These are phyloP conservation scores for Clarireedia monteithiana DNA, from an alignment of 2,329 filamentous ascomycete genomes.

Conservation along the genomic window DNA sequence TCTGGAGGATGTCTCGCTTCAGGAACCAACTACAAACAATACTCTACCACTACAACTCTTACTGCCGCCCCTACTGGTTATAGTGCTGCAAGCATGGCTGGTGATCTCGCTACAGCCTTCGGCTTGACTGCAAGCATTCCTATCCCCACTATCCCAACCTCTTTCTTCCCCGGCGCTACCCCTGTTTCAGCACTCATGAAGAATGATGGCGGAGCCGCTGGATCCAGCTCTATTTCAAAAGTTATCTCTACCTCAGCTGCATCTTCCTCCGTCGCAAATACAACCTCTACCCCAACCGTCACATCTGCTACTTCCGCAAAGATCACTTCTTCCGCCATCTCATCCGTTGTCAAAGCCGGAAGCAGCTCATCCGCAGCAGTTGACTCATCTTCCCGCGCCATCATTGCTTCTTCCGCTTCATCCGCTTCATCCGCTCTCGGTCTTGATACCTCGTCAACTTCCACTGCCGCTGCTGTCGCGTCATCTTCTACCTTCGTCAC, in stretches of 20 bases:
- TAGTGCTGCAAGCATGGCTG: slow-evolving; percentile 12
- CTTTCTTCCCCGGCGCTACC: slow-evolving; percentile 20
- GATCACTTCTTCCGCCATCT: background rate
- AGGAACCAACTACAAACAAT: slow-evolving; percentile 1
- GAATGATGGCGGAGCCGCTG: background rate
- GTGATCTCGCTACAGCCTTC: slow-evolving; percentile 15
- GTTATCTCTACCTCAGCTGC: background rate
- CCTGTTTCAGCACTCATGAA: slow-evolving; percentile 9
- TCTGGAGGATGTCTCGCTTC: slow-evolving; percentile 34
- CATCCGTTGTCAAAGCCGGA: no score
- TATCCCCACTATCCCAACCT: slow-evolving; percentile 21
- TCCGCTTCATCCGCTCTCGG: background rate
- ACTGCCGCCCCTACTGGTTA: slow-evolving; percentile 11
- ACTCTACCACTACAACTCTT: slow-evolving; percentile 11
- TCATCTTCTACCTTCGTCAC: background rate
- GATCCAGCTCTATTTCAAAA: background rate
- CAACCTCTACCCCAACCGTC: no score
- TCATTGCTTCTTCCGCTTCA: background rate
- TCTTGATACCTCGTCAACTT: background rate
- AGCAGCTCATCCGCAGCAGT: background rate
- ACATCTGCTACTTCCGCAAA: background rate
- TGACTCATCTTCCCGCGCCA: background rate
- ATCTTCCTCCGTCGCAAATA: no score
- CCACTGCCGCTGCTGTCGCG: background rate
- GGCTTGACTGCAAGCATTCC: slow-evolving; percentile 16